Base-by-base conservation (phyloP, 1,284 basidiomycete genomes). In the Gomphus sp. region DNA sequence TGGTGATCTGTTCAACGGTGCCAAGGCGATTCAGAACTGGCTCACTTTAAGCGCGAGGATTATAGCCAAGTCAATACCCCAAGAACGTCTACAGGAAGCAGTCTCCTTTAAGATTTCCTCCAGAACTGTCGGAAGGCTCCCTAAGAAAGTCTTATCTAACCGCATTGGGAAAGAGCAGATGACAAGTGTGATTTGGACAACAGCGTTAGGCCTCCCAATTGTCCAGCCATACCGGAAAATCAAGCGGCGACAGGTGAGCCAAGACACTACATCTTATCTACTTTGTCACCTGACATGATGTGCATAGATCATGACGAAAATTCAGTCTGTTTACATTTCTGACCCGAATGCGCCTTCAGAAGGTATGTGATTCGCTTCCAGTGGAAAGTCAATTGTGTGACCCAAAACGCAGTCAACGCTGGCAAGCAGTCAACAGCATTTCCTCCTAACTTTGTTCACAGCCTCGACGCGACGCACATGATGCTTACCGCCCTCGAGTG, bases 361-460 rank as follows among this genome's bases (percentile, higher is more conserved):
- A 72, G 82, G 83, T 83, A 56, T n/a, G 73, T 66, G 41, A 44
- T 58, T 36, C 11, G 44, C 58, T 58, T 31, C 50, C 59, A 25
- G 8, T 59, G 18, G 54, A 54, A 41, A 34, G 22, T 41, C 16
- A 16, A 11, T 18, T 52, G 37, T 11, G 34, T 55, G 12, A 25
- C 60, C 53, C 44, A 45, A 52, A 36, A 25, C 52, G 5, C 56
- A 53, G 95, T 98, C 43, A 90, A 93, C 65, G 74, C 91, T 0
- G 67, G 77, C 62, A 97, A 97, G 72, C 96, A 99, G 71, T 89
- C 94, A 0, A 86, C 91, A 2, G 97, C 96, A 2, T 99, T 99
- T 84, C 96, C 96, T 11, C 97, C 96, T 44, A 99, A 99, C 77
- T 99, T 96, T 69, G 93, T 99, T 60, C 97, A 99, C 72, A 93